Base-by-base conservation (phyloP, 2,329 filamentous ascomycete species). In the Aspergillus caelatus region DNA sequence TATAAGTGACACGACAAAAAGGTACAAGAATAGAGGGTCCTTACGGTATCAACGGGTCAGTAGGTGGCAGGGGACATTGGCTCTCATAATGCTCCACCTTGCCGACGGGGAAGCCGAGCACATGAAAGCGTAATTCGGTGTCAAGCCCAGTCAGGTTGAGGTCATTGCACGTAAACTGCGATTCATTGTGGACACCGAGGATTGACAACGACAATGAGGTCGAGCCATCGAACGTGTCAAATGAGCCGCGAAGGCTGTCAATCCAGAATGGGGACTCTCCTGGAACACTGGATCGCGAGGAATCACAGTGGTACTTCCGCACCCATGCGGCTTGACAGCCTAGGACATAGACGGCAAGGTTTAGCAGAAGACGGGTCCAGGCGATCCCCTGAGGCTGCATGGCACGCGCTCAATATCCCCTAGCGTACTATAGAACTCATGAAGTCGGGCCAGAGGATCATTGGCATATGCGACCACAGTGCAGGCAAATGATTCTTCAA, bases 21-120 rank as follows among this genome's bases (percentile, higher is more conserved):
- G 11, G n/a, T 26, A 56, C 12, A n/a, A 26, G 30, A 11, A n/a
- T 60, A 21, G 19, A 60, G 4, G 12, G 28, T 26, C 7, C 56
- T 26, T 48, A 58, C 56, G 56, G 56, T 14, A 43, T 58, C 9
- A 58, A 28, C 4, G 56, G 21, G 6, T 58, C 56, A 16, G 41
- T 58, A 12, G 46, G 45, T 4, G 59, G 28, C 2, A 55, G 30
- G 19, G 41, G 52, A 50, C 59, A 61, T 28, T 34, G 50, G n/a
- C 23, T 57, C 28, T 32, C 26, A 6, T 50, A 19, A 54, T 12
- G 21, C 28, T 50, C 52, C 19, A 61, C 26, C 36, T 36, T 28
- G 41, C 59, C 59, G 16, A 57, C 59, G n/a, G 53, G 53, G 14
- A 57, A 36, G 9, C 59, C 59, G 3, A 57, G 52, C 23, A 61